Percentiles rank a stretch among this genome's conserved stretches.
Evolutionary conservation across 805 yeast genomes (phyloP).

Genomic region (Lipomyces orientalis): DNA sequence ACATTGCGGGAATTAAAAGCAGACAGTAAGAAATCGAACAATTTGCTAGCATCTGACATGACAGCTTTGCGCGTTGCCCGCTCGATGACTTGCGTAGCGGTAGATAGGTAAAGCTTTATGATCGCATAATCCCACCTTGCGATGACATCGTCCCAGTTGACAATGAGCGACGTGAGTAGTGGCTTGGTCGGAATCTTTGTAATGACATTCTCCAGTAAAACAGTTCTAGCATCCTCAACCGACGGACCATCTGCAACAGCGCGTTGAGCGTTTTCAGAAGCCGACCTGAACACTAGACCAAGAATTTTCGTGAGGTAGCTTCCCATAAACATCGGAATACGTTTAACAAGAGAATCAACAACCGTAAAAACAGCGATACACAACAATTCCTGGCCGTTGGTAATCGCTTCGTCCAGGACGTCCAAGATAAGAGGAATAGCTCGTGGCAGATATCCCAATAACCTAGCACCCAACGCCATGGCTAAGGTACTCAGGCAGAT

Average conservation of each 20-base stretch:
- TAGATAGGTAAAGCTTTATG: constrained; percentile 66
- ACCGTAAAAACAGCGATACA: constrained; percentile 76
- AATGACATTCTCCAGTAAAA: constrained; percentile 60
- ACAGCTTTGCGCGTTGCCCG: constrained; percentile 28
- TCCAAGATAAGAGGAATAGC: constrained; percentile 76
- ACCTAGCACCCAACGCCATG: constrained; percentile 79
- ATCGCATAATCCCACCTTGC: constrained; percentile 47
- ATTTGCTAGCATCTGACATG: constrained; percentile 26
- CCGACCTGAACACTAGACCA: constrained; percentile 51
- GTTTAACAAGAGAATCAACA: constrained; percentile 74
- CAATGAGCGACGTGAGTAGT: constrained; percentile 64
- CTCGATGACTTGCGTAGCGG: constrained; percentile 22
- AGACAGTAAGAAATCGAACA: constrained; percentile 26
- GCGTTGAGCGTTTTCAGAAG: constrained; percentile 5
- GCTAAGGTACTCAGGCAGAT: constrained; percentile 68
- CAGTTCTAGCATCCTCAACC: constrained; percentile 54
- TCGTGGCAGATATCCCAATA: constrained; percentile 82
- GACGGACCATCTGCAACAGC: constrained; percentile 21
- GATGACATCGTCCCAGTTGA: constrained; percentile 60
- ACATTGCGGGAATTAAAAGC: constrained; percentile 47
- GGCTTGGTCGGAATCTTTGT: constrained; percentile 70
- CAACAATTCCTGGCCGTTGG: constrained; percentile 50
- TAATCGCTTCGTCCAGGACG: constrained; percentile 56
- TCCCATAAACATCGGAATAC: constrained; percentile 83
- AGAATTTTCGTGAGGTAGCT: constrained; percentile 71